Evolutionary conservation across 1,139 yeast species (phyloP), one percentile per base, ranked within the genome.

Genomic region (Hansenula lynferdii): DNA sequence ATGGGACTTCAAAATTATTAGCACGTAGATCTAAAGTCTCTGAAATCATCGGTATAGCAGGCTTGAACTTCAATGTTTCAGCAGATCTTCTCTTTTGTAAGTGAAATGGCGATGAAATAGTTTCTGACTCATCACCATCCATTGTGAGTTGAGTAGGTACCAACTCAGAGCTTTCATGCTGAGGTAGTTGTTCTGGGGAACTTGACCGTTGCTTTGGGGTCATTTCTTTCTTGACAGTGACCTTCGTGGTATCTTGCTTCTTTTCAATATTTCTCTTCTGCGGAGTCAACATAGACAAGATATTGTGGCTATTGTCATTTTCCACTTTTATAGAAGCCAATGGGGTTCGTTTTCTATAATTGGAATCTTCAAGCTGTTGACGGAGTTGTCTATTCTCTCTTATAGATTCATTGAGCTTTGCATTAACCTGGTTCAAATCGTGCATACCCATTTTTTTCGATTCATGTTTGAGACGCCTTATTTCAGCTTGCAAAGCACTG

Each of bases 211-310:
- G 18, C 36, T 18, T 23, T 30, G 59, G 53, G 29, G 53, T n/a
- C n/a, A n/a, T n/a, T n/a, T n/a, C n/a, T n/a, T n/a, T n/a, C n/a
- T n/a, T n/a, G n/a, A n/a, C n/a, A n/a, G n/a, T n/a, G n/a, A n/a
- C n/a, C n/a, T n/a, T n/a, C n/a, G n/a, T n/a, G n/a, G n/a, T n/a
- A n/a, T n/a, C n/a, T n/a, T n/a, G n/a, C n/a, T n/a, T n/a, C n/a
- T n/a, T n/a, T n/a, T n/a, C n/a, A n/a, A n/a, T n/a, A n/a, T n/a
- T n/a, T n/a, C n/a, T n/a, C n/a, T n/a, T n/a, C n/a, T n/a, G n/a
- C n/a, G n/a, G n/a, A n/a, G n/a, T n/a, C 56, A 42, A 53, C 40
- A 43, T 51, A 6, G 46, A 43, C 16, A 42, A 38, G 6, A 44
- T 47, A n/a, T 37, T 35, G 8, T 34, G 38, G 4, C 35, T 31